A percentile compares a stretch with the other conserved stretches of the same genome.
Conservation (phyloP, 106 monocot species). For the Dioscorea zingiberensis region DNA sequence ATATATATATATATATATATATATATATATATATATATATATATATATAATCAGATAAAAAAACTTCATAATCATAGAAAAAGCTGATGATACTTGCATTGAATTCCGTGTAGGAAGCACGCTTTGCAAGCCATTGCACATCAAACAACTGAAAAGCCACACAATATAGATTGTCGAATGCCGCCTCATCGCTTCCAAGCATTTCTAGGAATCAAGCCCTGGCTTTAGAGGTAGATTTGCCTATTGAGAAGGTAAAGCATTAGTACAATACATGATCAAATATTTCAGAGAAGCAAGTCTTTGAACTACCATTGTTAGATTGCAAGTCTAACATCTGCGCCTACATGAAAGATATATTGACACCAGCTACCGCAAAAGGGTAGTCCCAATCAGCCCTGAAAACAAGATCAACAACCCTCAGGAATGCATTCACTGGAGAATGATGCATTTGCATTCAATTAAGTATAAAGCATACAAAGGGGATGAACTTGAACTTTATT, state of each 20-base stretch:
- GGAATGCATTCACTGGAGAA: not conserved
- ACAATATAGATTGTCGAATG: constrained; percentile 76
- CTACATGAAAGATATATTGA: constrained; percentile 88
- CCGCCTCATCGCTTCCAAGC: constrained; percentile 60
- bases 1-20: too few species aligned
- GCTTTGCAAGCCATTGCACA: constrained; percentile 76
- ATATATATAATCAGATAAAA: not conserved
- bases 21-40: too few species aligned
- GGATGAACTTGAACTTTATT: too few species aligned
- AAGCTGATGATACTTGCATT: constrained; percentile 36
- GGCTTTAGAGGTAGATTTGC: constrained; percentile 23
- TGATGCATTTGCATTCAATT: not conserved
- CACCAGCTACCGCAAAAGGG: constrained; percentile 88
- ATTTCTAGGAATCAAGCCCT: constrained; percentile 59
- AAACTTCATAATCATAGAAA: not conserved
- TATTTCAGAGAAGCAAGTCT: too few species aligned
- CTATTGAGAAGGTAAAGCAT: constrained; percentile 8
- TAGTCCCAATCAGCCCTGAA: constrained; percentile 89
- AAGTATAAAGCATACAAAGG: too few species aligned
- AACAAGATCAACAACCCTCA: not conserved
- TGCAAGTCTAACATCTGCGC: constrained; percentile 76
- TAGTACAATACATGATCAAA: not conserved
- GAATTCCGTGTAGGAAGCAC: constrained; percentile 92
- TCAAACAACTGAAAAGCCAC: constrained; percentile 68
- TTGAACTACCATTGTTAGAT: constrained; percentile 29